Conservation (phyloP, 2,329 filamentous ascomycete species). For the Annulohypoxylon truncatum region DNA sequence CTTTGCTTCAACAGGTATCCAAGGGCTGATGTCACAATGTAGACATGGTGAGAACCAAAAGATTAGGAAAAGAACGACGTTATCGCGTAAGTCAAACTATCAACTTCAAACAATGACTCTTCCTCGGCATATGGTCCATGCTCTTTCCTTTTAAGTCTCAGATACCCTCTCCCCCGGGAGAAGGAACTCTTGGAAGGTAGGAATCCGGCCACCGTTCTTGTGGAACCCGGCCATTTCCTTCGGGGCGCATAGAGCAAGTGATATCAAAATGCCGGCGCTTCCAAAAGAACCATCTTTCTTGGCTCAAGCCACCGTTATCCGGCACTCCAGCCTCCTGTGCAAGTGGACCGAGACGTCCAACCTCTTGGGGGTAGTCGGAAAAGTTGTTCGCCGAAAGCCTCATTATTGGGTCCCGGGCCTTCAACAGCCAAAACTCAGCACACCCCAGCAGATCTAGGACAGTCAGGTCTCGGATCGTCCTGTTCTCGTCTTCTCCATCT, state of each 20-base stretch:
- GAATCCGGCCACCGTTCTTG: slow-evolving; percentile 8
- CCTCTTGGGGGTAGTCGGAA: slow-evolving; percentile 11
- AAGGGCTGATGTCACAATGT: too few relatives aligned
- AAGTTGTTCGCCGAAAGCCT: slow-evolving; percentile 16
- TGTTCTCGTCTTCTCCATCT: slow-evolving; percentile 14
- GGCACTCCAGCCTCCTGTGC: slow-evolving; percentile 16
- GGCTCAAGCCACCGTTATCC: slow-evolving; percentile 15
- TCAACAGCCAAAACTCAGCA: slow-evolving; percentile 14
- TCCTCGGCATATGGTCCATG: too few relatives aligned
- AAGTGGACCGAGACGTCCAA: slow-evolving; percentile 10
- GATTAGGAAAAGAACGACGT: too few relatives aligned
- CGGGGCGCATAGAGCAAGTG: slow-evolving; percentile 2
- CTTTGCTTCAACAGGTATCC: too few relatives aligned
- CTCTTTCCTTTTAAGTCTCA: background rate
- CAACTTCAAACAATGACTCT: too few relatives aligned
- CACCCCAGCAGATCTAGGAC: slow-evolving; percentile 10
- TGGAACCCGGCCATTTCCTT: slow-evolving; percentile 1
- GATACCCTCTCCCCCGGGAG: background rate
- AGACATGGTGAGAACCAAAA: background rate
- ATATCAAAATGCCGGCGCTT: slow-evolving; percentile 1
- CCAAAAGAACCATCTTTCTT: slow-evolving; percentile 8
- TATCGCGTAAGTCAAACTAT: too few relatives aligned
- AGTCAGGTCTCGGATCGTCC: slow-evolving; percentile 10
- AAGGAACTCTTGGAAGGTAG: background rate
- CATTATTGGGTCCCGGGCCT: slow-evolving; percentile 12